Evolutionary conservation across 352 stramenopile species (phyloP).

Genomic region (Pythium phragmitis): DNA sequence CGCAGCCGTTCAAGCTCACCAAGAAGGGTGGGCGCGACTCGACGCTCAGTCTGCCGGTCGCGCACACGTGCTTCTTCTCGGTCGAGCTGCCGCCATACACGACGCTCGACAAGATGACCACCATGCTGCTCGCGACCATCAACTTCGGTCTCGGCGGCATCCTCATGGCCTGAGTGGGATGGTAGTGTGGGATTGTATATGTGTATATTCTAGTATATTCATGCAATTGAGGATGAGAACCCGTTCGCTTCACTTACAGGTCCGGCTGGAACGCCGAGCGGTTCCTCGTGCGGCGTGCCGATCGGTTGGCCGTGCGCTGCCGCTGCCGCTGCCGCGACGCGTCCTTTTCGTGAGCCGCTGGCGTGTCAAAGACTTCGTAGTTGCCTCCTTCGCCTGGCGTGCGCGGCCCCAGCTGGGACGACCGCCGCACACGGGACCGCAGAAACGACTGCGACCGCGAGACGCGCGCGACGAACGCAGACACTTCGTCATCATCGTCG

Average conservation of each 20-base stretch:
- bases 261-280: slow-evolving; percentile 22
- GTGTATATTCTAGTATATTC: slow-evolving; percentile 6
- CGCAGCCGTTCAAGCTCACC: slow-evolving; percentile 91
- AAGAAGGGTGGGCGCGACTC: slow-evolving; percentile 86
- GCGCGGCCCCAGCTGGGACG: slow-evolving; percentile 44
- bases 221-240: background rate
- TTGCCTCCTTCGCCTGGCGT: slow-evolving; percentile 50
- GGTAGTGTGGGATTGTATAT: background rate
- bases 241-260: slow-evolving; percentile 9
- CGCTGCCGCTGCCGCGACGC: background rate
- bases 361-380: slow-evolving; percentile 85
- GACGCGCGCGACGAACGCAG: slow-evolving; percentile 46
- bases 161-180: slow-evolving; percentile 64
- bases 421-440: slow-evolving; percentile 60
- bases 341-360: slow-evolving; percentile 29
- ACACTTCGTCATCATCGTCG: slow-evolving; percentile 25
- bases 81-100: slow-evolving; percentile 93
- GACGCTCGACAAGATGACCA: slow-evolving; percentile 88
- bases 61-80: slow-evolving; percentile 96
- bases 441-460: slow-evolving; percentile 83
- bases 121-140: slow-evolving; percentile 92
- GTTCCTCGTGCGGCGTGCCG: slow-evolving; percentile 24
- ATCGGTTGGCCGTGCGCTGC: slow-evolving; percentile 28
- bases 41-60: slow-evolving; percentile 85
- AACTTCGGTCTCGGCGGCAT: slow-evolving; percentile 92